Evolutionary conservation across 2,329 filamentous ascomycete genomes (phyloP).

Genomic region (Trichoderma citrinoviride): DNA sequence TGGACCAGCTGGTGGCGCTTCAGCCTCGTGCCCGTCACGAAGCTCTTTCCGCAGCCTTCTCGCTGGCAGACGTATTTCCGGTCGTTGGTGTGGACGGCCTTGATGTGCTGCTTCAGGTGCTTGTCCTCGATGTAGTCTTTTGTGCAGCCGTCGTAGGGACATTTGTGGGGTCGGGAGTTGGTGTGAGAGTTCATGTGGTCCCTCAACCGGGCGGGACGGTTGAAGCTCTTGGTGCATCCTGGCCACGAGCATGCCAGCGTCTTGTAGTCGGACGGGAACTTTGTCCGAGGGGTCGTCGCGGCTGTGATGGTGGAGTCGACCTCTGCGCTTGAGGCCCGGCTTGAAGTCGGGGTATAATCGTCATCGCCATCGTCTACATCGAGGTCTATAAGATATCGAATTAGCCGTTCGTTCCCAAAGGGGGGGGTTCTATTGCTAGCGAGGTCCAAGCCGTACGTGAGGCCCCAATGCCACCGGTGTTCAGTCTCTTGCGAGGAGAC

Average conservation of each 20-base stretch:
- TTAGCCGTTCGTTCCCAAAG: not conserved
- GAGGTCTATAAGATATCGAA: not conserved
- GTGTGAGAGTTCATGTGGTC: constrained; percentile 83
- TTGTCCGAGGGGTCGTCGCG: constrained; percentile 45
- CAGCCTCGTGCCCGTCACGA: constrained; percentile 75
- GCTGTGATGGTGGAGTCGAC: constrained; percentile 35
- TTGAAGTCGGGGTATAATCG: constrained; percentile 33
- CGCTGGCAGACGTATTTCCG: constrained; percentile 70
- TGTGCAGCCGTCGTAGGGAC: constrained; percentile 65
- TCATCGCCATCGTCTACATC: constrained; percentile 37
- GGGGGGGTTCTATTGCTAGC: not conserved
- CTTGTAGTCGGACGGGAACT: constrained; percentile 70
- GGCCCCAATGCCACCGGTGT: constrained; percentile 25
- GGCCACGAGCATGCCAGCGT: constrained; percentile 72
- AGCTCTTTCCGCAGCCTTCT: constrained; percentile 72
- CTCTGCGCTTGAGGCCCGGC: constrained; percentile 36
- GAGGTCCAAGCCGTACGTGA: constrained; percentile 26
- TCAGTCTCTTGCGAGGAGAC: constrained; percentile 31
- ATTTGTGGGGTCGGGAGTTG: constrained; percentile 77
- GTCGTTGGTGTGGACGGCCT: constrained; percentile 72
- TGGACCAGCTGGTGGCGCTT: constrained; percentile 77
- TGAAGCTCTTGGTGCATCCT: constrained; percentile 79
- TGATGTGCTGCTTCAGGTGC: constrained; percentile 81
- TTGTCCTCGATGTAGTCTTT: constrained; percentile 86
- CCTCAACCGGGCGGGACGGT: constrained; percentile 75